Base-by-base conservation (phyloP, 1,139 yeast species). In the Hanseniaspora uvarum region DNA sequence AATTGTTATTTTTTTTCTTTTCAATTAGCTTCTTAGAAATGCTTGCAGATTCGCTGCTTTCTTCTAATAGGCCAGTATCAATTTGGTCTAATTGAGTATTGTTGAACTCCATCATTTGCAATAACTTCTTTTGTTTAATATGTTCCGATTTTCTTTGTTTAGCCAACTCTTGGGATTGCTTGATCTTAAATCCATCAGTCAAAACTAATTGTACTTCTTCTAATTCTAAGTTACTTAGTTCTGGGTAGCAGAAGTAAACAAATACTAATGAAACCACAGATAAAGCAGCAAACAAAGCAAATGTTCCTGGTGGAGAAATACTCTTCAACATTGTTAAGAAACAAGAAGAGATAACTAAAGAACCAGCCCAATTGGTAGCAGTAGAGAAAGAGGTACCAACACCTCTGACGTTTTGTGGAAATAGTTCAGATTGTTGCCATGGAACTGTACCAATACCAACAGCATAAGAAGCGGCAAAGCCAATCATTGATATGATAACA, bases 321-420 rank as follows among this genome's bases (percentile, higher is more conserved):
- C 81, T 84, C 66, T 85, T 80, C 72, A 89, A 77, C 97, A 89
- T 89, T 30, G 97, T 88, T 67, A 92, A 76, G 70, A 88, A 89
- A 0, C 96, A 86, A 3, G 95, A 78, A 1, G 96, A 86, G 65
- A 89, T 86, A 43, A 87, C 84, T 63, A 92, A 73, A 30, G 96
- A 87, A 52, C 97, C 97, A 14, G 88, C 80, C 98, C 98, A 92
- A 72, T 92, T 92, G 46, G 92, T 82, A 30, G 89, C 87, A n/a
- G 96, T 86, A 2, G 96, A 89, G 62, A 80, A 83, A 60, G 95
- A 85, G 2, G 88, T 83, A 56, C 97, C 98, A 45, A 87, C 77
- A 55, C 96, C 94, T 67, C 98, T 80, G 39, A 89, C 96, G 59
- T 81, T 79, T 73, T 88, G 95, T 28, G 96, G 92, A 72, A 89